Evolutionary conservation across 208 protist genomes (phyloP).

Genomic region (Trypanosoma theileri): DNA sequence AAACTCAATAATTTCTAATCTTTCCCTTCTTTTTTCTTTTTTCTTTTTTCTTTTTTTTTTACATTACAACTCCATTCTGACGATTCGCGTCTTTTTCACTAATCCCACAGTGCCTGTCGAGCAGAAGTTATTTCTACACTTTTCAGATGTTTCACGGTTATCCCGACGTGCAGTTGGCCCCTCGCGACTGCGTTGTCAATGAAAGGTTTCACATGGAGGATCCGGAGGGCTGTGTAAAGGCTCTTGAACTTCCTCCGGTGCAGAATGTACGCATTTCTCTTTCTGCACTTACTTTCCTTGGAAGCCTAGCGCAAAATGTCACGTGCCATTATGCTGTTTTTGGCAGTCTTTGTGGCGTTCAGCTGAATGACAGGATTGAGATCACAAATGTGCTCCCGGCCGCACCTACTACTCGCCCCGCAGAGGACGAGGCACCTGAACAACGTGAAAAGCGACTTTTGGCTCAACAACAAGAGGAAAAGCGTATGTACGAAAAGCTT

Average conservation of each 20-base stretch:
- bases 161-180: slow-evolving; percentile 41
- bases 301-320: slow-evolving; percentile 36
- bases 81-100: neutral
- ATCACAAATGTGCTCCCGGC: slow-evolving; percentile 49
- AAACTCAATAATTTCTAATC: slow-evolving; percentile 3
- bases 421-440: slow-evolving; percentile 34
- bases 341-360: slow-evolving; percentile 56
- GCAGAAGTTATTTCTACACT: neutral
- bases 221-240: slow-evolving; percentile 35
- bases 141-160: slow-evolving; percentile 52
- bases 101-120: neutral
- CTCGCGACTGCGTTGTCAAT: slow-evolving; percentile 33
- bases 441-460: slow-evolving; percentile 25
- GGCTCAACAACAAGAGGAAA: slow-evolving; percentile 22
- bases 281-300: slow-evolving; percentile 50
- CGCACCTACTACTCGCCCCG: slow-evolving; percentile 12
- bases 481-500: slow-evolving; percentile 26
- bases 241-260: slow-evolving; percentile 25
- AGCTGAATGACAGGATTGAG: slow-evolving; percentile 48
- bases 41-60: slow-evolving; percentile 15
- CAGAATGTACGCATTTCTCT: slow-evolving; percentile 47
- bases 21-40: slow-evolving; percentile 5
- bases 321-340: slow-evolving; percentile 44
- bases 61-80: neutral
- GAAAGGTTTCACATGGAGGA: slow-evolving; percentile 28